Evolutionary conservation across 2,329 filamentous ascomycete genomes (phyloP).

Genomic region (Emergomyces orientalis): DNA sequence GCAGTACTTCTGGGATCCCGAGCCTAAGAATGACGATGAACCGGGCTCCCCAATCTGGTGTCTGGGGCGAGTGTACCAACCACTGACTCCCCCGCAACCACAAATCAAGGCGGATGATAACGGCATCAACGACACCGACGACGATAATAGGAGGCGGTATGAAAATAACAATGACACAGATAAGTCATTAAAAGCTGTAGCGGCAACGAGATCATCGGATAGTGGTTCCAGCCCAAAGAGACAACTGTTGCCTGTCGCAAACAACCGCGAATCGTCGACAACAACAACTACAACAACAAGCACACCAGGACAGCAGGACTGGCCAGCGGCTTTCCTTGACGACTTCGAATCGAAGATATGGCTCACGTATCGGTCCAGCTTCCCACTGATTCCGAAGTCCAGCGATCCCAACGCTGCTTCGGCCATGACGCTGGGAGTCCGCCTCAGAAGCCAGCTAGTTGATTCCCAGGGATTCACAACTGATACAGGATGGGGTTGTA

Average conservation of each 20-base stretch:
- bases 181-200: background rate
- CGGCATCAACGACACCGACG: background rate
- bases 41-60: slow-evolving; percentile 73
- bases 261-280: background rate
- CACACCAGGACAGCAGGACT: slow-evolving; percentile 42
- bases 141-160: background rate
- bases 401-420: slow-evolving; percentile 60
- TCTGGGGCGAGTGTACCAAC: slow-evolving; percentile 53
- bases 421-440: slow-evolving; percentile 71
- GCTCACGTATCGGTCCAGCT: slow-evolving; percentile 92
- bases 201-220: background rate
- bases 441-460: slow-evolving; percentile 67
- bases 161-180: background rate
- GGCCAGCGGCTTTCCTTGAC: slow-evolving; percentile 76
- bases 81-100: slow-evolving; percentile 14
- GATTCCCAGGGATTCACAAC: slow-evolving; percentile 79
- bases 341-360: slow-evolving; percentile 91
- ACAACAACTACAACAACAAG: background rate
- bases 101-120: background rate
- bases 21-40: slow-evolving; percentile 67
- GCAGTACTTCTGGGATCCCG: slow-evolving; percentile 85
- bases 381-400: slow-evolving; percentile 70
- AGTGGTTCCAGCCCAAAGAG: background rate
- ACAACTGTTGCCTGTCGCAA: background rate
- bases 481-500: slow-evolving; percentile 95